A percentile compares a stretch with the other conserved stretches of the same genome.
phyloP scores from a whole-genome alignment of 2,329 filamentous ascomycete genomes.

The Xylariaceae sp. region DNA sequence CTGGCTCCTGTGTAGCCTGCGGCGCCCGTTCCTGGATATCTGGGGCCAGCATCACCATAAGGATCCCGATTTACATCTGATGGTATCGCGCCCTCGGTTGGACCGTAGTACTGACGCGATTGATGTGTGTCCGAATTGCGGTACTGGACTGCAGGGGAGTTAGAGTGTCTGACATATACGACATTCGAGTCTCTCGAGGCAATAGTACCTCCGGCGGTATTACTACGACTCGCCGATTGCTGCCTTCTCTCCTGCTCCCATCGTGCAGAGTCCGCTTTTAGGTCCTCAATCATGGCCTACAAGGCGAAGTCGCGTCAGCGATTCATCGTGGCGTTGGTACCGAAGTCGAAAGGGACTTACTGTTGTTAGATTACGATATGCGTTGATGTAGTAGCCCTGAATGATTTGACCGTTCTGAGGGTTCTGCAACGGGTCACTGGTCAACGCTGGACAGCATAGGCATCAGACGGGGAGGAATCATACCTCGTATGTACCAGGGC shows the following conservation, averaged over 20 bases:
- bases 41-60: constrained; percentile 48
- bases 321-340: not conserved
- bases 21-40: constrained; percentile 55
- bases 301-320: constrained; percentile 22
- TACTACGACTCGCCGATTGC: constrained; percentile 54
- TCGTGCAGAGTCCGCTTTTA: constrained; percentile 63
- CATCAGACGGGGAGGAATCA: constrained; percentile 20
- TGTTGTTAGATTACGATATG: constrained; percentile 77
- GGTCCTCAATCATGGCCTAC: constrained; percentile 66
- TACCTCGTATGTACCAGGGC: constrained; percentile 75
- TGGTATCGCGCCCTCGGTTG: constrained; percentile 42
- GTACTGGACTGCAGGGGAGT: constrained; percentile 61
- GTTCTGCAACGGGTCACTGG: constrained; percentile 44
- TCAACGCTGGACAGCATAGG: constrained; percentile 26
- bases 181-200: constrained; percentile 54
- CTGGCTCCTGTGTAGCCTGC: constrained; percentile 53
- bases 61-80: constrained; percentile 29
- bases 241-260: constrained; percentile 64
- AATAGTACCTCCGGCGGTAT: constrained; percentile 60
- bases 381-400: constrained; percentile 76
- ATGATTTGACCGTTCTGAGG: constrained; percentile 61
- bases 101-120: constrained; percentile 52
- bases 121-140: constrained; percentile 56
- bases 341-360: constrained; percentile 51
- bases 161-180: constrained; percentile 57